Evolutionary conservation across 805 yeast genomes (phyloP).

Genomic region (Debaryomyces prosopidis): DNA sequence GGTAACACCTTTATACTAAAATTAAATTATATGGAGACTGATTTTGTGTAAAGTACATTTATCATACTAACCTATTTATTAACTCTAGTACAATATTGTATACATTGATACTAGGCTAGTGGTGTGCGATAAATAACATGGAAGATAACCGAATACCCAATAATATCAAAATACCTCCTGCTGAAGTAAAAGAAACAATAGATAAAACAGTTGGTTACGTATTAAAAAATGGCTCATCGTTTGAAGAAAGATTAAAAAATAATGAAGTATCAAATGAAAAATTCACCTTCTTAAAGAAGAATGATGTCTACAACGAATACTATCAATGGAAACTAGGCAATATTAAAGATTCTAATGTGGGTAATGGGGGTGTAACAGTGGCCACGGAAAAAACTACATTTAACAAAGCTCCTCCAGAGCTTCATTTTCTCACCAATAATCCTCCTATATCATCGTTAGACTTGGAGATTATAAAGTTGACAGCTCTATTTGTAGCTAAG

Average conservation of each 20-base stretch:
- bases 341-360: constrained; percentile 15
- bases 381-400: constrained; percentile 15
- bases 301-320: constrained; percentile 57
- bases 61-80: too few species aligned
- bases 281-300: constrained; percentile 62
- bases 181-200: constrained; percentile 50
- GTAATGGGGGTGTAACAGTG: background rate
- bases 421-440: constrained; percentile 25
- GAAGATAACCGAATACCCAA: constrained; percentile 6
- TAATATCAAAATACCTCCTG: constrained; percentile 47
- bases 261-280: constrained; percentile 47
- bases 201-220: constrained; percentile 76
- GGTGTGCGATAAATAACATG: background rate
- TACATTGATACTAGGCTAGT: background rate
- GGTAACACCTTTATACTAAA: too few species aligned
- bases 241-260: constrained; percentile 57
- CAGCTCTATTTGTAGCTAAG: constrained; percentile 68
- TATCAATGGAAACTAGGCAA: constrained; percentile 49
- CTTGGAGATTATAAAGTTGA: constrained; percentile 64
- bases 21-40: too few species aligned
- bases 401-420: constrained; percentile 17
- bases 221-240: constrained; percentile 61
- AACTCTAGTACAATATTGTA: too few species aligned
- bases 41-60: too few species aligned
- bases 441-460: constrained; percentile 59